Evolutionary conservation across 345 rosid genomes (phyloP).

Genomic region (Populus pruinosa): DNA sequence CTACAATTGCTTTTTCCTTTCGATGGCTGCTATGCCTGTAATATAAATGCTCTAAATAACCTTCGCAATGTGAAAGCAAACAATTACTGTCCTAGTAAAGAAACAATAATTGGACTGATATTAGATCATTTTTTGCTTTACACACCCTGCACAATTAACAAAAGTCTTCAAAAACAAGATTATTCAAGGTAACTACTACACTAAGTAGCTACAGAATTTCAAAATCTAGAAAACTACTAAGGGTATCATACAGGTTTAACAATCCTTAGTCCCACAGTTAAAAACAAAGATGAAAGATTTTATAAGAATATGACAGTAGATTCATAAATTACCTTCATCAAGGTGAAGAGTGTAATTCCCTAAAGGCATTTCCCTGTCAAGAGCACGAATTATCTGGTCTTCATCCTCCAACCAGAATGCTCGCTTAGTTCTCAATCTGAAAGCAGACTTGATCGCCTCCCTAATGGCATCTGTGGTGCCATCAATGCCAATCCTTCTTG

Average conservation of each 20-base stretch:
- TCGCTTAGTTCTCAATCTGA: constrained; percentile 77
- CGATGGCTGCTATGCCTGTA: neutral
- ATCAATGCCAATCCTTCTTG: constrained; percentile 87
- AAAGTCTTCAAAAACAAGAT: neutral
- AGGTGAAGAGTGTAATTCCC: constrained; percentile 84
- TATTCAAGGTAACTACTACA: neutral
- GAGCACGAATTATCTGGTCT: constrained; percentile 74
- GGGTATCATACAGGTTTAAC: neutral
- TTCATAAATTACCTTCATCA: constrained; percentile 64
- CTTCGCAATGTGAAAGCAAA: neutral
- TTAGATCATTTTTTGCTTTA: neutral
- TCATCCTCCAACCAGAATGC: constrained; percentile 99
- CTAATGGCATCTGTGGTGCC: constrained; percentile 83
- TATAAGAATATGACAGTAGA: neutral
- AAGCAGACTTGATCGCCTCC: constrained; percentile 80
- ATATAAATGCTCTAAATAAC: neutral
- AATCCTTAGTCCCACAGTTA: neutral
- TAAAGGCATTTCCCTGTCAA: constrained; percentile 92
- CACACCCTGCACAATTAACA: neutral
- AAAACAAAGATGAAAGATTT: neutral
- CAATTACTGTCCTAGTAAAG: neutral
- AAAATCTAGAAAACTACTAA: neutral
- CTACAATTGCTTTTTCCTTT: neutral
- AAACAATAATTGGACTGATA: neutral
- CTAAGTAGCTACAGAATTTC: neutral